Percentiles rank a stretch among this genome's conserved stretches.
phyloP scores from a whole-genome alignment of 1,139 yeast genomes.

The Magnusiomyces paraingens region DNA sequence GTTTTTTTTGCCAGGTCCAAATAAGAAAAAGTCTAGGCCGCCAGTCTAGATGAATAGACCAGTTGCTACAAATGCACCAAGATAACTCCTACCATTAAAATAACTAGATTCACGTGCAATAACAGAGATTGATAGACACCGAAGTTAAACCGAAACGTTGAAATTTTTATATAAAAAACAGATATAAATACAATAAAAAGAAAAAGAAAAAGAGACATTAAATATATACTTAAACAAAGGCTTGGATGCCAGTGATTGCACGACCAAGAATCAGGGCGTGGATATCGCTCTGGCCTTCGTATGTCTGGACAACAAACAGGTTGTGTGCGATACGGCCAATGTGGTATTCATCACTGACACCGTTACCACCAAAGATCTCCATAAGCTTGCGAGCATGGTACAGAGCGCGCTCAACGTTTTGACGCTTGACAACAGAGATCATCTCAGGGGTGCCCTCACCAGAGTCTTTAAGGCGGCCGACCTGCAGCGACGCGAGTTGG shows the following conservation, averaged over 20 bases:
- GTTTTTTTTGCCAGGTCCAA: too few relatives aligned
- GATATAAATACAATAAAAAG: not conserved
- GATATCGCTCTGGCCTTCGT: conserved; percentile 42
- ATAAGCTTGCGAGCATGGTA: conserved; percentile 35
- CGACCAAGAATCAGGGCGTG: conserved; percentile 40
- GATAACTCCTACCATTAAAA: too few relatives aligned
- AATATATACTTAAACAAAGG: conserved; percentile 27
- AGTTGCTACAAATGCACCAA: too few relatives aligned
- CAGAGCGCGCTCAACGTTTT: conserved; percentile 40
- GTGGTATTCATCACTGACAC: conserved; percentile 40
- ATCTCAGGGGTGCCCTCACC: conserved; percentile 38
- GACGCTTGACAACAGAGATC: conserved; percentile 41
- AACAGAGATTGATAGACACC: too few relatives aligned
- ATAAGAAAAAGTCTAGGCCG: too few relatives aligned
- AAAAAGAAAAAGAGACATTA: too few relatives aligned
- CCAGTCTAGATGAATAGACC: too few relatives aligned
- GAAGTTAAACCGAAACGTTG: too few relatives aligned
- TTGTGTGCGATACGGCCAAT: conserved; percentile 41
- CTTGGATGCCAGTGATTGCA: conserved; percentile 39
- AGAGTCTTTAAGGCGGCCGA: conserved; percentile 38
- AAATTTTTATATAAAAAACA: too few relatives aligned
- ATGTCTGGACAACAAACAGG: conserved; percentile 41
- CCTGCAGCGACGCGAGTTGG: conserved; percentile 37
- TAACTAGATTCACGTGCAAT: too few relatives aligned
- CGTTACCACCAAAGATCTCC: conserved; percentile 44